These are phyloP conservation scores for Cokeromyces recurvatus DNA, from an alignment of 371 early-diverging fungal genomes.

Conservation along the genomic window DNA sequence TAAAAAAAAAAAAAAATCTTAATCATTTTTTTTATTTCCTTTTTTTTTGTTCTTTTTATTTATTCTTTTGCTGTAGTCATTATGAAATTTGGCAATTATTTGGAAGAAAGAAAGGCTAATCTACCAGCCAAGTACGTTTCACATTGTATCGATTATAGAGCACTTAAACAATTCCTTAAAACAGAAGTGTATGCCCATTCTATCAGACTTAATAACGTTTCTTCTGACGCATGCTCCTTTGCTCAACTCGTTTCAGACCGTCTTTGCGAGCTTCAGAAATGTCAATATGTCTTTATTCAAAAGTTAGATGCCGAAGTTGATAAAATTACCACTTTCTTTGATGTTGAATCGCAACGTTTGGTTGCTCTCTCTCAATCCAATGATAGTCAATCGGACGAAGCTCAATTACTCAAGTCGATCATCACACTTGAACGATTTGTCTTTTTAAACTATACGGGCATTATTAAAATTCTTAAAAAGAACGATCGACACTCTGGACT, in stretches of 20 bases:
- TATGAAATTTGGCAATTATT: conserved; percentile 78
- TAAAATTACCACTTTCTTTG: conserved; percentile 44
- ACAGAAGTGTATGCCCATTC: conserved; percentile 29
- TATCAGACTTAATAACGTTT: conserved; percentile 25
- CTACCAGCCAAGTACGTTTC: conserved; percentile 58
- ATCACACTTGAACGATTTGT: conserved; percentile 54
- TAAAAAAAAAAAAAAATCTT: no score
- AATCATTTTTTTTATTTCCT: not conserved
- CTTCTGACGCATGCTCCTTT: conserved; percentile 19
- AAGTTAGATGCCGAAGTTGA: conserved; percentile 58
- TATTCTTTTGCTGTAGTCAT: not conserved
- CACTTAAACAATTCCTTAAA: conserved; percentile 63
- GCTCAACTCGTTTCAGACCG: conserved; percentile 42
- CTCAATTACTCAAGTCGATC: conserved; percentile 42
- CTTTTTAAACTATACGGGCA: conserved; percentile 61
- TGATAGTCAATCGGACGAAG: conserved; percentile 3
- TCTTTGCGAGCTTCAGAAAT: conserved; percentile 35
- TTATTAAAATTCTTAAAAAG: conserved; percentile 66
- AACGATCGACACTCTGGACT: conserved; percentile 69
- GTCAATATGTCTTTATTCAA: conserved; percentile 56
- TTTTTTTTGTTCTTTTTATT: not conserved
- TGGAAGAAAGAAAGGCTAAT: conserved; percentile 55
- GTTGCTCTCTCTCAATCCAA: conserved; percentile 22
- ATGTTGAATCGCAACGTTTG: conserved; percentile 27
- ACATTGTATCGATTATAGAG: conserved; percentile 60